Evolutionary conservation across 495 filamentous ascomycete species (phyloP).

Genomic region (Darksidea phi): DNA sequence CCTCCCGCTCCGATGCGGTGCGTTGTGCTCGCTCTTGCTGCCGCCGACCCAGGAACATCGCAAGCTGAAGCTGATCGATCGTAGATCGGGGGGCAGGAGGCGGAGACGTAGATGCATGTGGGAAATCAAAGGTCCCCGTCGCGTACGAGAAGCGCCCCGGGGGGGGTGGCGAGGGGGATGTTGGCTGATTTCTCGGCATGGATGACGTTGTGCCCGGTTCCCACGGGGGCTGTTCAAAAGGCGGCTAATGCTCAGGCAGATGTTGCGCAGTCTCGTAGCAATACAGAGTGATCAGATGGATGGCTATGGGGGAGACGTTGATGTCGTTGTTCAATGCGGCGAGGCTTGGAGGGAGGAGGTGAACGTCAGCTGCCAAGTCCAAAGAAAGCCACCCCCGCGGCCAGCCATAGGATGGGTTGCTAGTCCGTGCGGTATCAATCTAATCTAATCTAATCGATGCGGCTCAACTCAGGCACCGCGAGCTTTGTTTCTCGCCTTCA

Average conservation of each 20-base stretch:
- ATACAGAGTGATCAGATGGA: too few relatives aligned
- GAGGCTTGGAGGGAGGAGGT: too few relatives aligned
- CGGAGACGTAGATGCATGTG: slow-evolving; percentile 27
- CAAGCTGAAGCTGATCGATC: too few relatives aligned
- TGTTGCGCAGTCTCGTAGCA: neutral
- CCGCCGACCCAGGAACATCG: too few relatives aligned
- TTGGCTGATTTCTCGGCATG: slow-evolving; percentile 2
- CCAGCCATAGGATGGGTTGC: too few relatives aligned
- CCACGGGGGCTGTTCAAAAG: neutral
- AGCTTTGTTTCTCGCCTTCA: neutral
- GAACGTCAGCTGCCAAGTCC: too few relatives aligned
- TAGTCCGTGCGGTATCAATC: too few relatives aligned
- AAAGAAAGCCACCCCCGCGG: slow-evolving; percentile 21
- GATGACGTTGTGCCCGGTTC: slow-evolving; percentile 9
- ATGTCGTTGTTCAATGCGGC: too few relatives aligned
- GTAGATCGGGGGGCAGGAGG: slow-evolving; percentile 4
- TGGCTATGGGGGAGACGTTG: too few relatives aligned
- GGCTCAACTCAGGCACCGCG: slow-evolving; percentile 1
- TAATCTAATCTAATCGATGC: neutral
- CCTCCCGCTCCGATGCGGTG: too few relatives aligned
- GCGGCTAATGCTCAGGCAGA: neutral
- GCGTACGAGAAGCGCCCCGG: slow-evolving; percentile 22
- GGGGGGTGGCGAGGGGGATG: slow-evolving; percentile 12
- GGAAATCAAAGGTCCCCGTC: slow-evolving; percentile 37
- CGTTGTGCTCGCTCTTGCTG: too few relatives aligned